Conservation (phyloP, 2,329 filamentous ascomycete genomes). For the Cucurbitaria berberidis region DNA sequence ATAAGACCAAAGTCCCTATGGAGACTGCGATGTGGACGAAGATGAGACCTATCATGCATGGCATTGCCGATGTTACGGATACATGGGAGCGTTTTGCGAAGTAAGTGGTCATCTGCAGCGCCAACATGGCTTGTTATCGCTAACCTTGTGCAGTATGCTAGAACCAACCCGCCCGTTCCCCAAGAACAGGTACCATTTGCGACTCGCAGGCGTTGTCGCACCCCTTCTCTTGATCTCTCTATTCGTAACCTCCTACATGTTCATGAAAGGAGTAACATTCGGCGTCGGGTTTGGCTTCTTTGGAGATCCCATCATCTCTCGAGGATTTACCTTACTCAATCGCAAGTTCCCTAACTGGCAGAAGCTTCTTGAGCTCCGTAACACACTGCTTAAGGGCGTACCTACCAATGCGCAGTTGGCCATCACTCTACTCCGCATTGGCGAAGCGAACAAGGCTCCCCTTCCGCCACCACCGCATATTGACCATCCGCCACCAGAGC, state of each 20-base stretch:
- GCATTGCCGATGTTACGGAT: constrained; percentile 64
- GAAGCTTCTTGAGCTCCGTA: constrained; percentile 74
- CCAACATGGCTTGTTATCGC: neutral
- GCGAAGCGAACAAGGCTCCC: constrained; percentile 80
- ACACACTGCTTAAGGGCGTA: constrained; percentile 78
- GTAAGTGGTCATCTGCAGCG: constrained; percentile 41
- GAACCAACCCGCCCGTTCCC: constrained; percentile 58
- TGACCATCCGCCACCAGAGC: constrained; percentile 54
- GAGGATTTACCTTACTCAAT: constrained; percentile 66
- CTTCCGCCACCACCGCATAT: constrained; percentile 66
- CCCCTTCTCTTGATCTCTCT: constrained; percentile 53
- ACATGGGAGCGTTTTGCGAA: constrained; percentile 69
- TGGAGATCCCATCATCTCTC: constrained; percentile 73
- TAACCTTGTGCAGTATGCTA: constrained; percentile 45
- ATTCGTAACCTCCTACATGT: constrained; percentile 58
- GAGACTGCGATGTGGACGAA: constrained; percentile 78
- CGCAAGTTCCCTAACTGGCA: constrained; percentile 72
- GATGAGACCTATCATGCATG: constrained; percentile 75
- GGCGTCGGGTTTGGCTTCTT: constrained; percentile 78
- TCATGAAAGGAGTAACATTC: constrained; percentile 69
- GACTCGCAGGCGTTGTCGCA: constrained; percentile 54
- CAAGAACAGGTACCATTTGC: constrained; percentile 51
- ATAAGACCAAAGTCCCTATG: constrained; percentile 81
- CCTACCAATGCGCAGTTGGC: constrained; percentile 87
- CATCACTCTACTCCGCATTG: constrained; percentile 79